phyloP scores from a whole-genome alignment of 2,329 filamentous ascomycete species.

The Aspergillus hortae region DNA sequence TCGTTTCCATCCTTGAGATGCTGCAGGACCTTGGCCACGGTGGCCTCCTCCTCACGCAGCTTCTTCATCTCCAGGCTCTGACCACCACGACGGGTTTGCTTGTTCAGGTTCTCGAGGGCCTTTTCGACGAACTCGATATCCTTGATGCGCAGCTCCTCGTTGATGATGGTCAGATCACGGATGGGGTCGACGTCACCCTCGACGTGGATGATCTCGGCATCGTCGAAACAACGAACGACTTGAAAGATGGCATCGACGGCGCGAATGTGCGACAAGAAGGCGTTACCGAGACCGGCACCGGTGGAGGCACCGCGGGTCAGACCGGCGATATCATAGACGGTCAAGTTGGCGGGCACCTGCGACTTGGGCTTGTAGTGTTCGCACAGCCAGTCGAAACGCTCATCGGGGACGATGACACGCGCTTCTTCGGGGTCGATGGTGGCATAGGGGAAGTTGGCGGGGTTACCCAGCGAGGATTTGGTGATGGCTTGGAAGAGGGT shows the following conservation, averaged over 20 bases:
- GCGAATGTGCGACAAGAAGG: conserved; percentile 97
- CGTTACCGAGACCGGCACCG: conserved; percentile 93
- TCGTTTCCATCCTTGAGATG: conserved; percentile 87
- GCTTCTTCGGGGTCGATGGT: conserved; percentile 99
- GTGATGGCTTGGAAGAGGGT: conserved; percentile 99
- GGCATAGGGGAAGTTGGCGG: conserved; percentile 98
- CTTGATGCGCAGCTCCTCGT: conserved; percentile 92
- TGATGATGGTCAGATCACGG: conserved; percentile 93
- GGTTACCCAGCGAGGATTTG: conserved; percentile 95
- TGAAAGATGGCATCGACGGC: conserved; percentile 98
- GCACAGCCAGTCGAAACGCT: conserved; percentile 91
- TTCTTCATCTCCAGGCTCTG: conserved; percentile 98
- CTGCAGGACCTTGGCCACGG: conserved; percentile 82
- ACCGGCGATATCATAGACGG: conserved; percentile 97
- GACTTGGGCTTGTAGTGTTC: conserved; percentile 98
- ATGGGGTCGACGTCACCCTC: conserved; percentile 97
- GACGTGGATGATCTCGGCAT: conserved; percentile 99
- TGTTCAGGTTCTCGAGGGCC: conserved; percentile 83
- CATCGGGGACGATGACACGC: conserved; percentile 93
- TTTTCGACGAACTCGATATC: conserved; percentile 99
- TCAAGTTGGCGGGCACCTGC: conserved; percentile 92
- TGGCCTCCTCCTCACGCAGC: conserved; percentile 88
- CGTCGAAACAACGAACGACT: conserved; percentile 94
- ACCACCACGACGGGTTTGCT: conserved; percentile 91
- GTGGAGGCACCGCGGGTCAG: conserved; percentile 94